A percentile compares a stretch with the other conserved stretches of the same genome.
These are phyloP conservation scores for Botryotinia calthae DNA, from an alignment of 2,329 filamentous ascomycete species.

Conservation along the genomic window DNA sequence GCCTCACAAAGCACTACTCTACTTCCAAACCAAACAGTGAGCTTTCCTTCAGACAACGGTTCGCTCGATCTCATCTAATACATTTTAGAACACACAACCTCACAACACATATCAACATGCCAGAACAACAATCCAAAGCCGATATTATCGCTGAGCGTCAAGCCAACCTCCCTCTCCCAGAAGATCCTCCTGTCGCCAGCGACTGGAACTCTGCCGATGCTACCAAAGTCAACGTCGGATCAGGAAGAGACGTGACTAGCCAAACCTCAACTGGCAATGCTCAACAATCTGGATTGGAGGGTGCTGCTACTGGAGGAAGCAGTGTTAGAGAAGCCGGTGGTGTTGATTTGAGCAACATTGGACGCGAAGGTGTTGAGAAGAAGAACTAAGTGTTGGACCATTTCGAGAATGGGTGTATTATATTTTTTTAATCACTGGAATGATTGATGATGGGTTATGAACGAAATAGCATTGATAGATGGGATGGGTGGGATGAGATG, in stretches of 20 bases:
- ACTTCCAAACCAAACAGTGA: neutral
- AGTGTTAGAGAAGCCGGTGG: conserved; percentile 48
- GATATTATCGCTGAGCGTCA: conserved; percentile 65
- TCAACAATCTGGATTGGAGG: conserved; percentile 53
- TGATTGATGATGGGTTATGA: conserved; percentile 13
- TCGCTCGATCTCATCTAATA: neutral
- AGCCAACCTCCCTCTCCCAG: conserved; percentile 74
- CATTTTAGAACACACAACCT: neutral
- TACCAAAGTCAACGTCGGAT: conserved; percentile 65
- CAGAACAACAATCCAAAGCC: conserved; percentile 49
- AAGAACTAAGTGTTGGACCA: neutral
- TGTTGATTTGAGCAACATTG: conserved; percentile 58
- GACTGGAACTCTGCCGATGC: conserved; percentile 75
- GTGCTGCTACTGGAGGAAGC: conserved; percentile 57
- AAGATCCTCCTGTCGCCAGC: conserved; percentile 70
- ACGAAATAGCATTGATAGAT: neutral
- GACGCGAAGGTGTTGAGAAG: conserved; percentile 59
- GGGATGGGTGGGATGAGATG: neutral
- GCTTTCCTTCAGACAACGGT: neutral
- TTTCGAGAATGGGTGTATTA: neutral
- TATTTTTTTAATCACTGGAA: neutral
- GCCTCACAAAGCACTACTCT: neutral
- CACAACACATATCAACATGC: conserved; percentile 26
- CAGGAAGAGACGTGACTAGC: conserved; percentile 44
- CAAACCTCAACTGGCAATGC: conserved; percentile 48